Evolutionary conservation across 768 basidiomycete genomes (phyloP).

Genomic region (Boletus eberwhitei): DNA sequence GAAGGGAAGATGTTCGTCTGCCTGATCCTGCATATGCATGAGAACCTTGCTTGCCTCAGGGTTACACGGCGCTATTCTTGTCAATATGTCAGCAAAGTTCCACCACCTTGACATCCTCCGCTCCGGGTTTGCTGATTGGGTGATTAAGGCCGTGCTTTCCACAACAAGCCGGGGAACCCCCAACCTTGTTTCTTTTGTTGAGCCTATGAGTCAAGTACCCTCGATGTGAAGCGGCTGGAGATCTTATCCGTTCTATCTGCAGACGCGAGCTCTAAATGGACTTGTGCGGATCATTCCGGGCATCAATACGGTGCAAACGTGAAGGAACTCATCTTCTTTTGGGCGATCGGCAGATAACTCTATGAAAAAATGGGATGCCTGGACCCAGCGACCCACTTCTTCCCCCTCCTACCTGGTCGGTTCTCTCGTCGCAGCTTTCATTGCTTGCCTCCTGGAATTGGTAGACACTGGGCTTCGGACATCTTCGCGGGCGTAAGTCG

Average conservation of each 20-base stretch:
- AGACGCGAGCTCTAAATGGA: conserved; percentile 16
- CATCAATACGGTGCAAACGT: conserved; percentile 16
- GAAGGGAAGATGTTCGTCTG: conserved; percentile 4
- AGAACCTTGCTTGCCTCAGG: conserved; percentile 12
- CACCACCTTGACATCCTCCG: neutral
- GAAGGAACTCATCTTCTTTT: conserved; percentile 12
- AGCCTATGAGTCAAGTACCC: conserved; percentile 18
- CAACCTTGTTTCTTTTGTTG: conserved; percentile 18
- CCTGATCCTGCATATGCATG: conserved; percentile 17
- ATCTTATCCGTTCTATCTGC: conserved; percentile 26
- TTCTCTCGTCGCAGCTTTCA: neutral
- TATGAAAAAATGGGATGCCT: neutral
- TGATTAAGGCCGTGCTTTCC: conserved; percentile 10
- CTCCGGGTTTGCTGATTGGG: conserved; percentile 9
- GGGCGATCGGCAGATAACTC: conserved; percentile 11
- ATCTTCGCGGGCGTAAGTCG: conserved; percentile 3
- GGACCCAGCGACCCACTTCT: conserved; percentile 4
- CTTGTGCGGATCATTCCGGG: conserved; percentile 28
- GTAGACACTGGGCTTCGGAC: neutral
- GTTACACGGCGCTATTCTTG: conserved; percentile 16
- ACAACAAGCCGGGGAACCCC: conserved; percentile 11
- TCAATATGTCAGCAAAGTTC: conserved; percentile 10
- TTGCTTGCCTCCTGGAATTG: neutral
- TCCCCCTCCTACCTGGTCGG: neutral
- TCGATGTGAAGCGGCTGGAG: conserved; percentile 14